These are phyloP conservation scores for Malassezia dermatis DNA, from an alignment of 1,284 basidiomycete genomes.

Conservation along the genomic window DNA sequence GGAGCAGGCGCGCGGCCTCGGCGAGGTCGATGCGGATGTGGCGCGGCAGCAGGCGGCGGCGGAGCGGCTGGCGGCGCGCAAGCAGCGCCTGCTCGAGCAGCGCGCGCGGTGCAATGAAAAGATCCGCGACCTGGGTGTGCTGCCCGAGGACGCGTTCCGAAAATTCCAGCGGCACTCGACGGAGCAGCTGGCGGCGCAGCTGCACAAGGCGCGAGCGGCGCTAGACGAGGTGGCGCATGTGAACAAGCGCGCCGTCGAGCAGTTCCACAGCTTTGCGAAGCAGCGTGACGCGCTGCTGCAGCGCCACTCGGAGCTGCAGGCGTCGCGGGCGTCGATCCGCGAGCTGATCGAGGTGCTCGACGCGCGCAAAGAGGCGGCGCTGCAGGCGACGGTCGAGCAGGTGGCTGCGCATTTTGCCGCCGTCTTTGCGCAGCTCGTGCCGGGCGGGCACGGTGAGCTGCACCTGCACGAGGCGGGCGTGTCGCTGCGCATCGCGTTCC, in stretches of 20 bases:
- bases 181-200: constrained; percentile 78
- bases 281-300: constrained; percentile 81
- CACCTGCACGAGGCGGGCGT: constrained; percentile 60
- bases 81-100: constrained; percentile 67
- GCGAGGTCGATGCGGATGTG: constrained; percentile 72
- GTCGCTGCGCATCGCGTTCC: constrained; percentile 96
- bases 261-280: constrained; percentile 94
- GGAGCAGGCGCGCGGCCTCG: constrained; percentile 68
- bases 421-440: constrained; percentile 94
- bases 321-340: constrained; percentile 75
- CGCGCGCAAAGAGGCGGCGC: constrained; percentile 94
- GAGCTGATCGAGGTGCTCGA: constrained; percentile 92
- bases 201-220: constrained; percentile 79
- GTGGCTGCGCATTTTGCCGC: constrained; percentile 93
- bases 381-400: constrained; percentile 94
- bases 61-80: constrained; percentile 83
- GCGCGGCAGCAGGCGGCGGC: constrained; percentile 84
- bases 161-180: constrained; percentile 73
- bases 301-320: constrained; percentile 79
- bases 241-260: constrained; percentile 98
- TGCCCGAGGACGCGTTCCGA: constrained; percentile 93
- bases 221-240: constrained; percentile 94
- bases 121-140: constrained; percentile 86
- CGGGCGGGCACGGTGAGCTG: constrained; percentile 75
- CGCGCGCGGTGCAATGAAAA: constrained; percentile 87